Base-by-base conservation (phyloP, 1,284 basidiomycete species). In the Sporisorium scitamineum region DNA sequence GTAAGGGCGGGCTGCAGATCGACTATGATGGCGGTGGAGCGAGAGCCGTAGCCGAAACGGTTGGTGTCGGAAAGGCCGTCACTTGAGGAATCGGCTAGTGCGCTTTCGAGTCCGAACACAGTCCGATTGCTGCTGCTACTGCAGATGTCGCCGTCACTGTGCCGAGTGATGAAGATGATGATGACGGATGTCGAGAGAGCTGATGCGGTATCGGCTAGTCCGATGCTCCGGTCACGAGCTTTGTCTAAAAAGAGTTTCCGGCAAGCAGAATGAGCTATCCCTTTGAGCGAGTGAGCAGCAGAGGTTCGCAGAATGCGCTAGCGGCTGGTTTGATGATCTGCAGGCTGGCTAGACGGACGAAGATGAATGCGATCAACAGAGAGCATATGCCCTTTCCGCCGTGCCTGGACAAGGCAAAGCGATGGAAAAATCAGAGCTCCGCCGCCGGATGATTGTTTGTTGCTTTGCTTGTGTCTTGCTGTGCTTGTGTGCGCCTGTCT, bases 211-310 rank as follows among this genome's bases (percentile, higher is more conserved):
- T 32, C 54, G 54, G 54, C 34, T 41, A 41, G 22, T 41, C 32
- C 52, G 34, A 14, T 42, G 9, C 37, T 24, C 14, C 14, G 16
- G 18, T 31, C 48, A 52, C 20, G 32, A 41, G 52, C 22, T 8
- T 10, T 34, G 16, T 52, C 20, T n/a, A 26, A 34, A 54, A 13
- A 54, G 22, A 26, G 52, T 54, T 22, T 39, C 16, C n/a, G 22
- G 37, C 57, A 56, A 64, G 22, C 54, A 64, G 61, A 57, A 53
- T 57, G 61, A 57, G 47, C 41, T 57, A 32, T 39, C 32, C 42
- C 61, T 44, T 44, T 50, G 27, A 50, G 13, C 7, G 47, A 34
- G 20, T n/a, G n/a, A 20, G 48, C 11, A 32, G 48, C 48, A 31
- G 29, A 32, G 14, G 18, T 34, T 24, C 18, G 39, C 39, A 16